A percentile compares a stretch with the other conserved stretches of the same genome.
These are phyloP conservation scores for Mrakia frigida DNA, from an alignment of 768 basidiomycete species.

Conservation along the genomic window DNA sequence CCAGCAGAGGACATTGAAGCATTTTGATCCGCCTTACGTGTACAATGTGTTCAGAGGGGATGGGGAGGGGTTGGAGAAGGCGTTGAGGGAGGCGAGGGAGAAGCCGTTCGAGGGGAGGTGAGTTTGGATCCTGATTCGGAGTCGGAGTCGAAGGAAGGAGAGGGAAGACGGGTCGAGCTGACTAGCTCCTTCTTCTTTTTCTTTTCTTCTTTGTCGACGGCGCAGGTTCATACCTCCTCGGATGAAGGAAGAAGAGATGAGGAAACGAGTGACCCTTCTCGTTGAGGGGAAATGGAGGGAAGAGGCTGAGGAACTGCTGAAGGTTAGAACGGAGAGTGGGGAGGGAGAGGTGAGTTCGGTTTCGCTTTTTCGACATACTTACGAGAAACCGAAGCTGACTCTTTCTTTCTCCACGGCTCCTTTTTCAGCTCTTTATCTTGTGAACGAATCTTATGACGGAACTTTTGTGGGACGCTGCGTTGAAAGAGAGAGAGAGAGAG, in stretches of 20 bases:
- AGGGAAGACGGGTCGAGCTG: background rate
- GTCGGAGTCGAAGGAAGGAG: background rate
- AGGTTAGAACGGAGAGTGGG: background rate
- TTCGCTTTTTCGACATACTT: no score
- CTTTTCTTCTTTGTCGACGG: background rate
- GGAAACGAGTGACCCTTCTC: background rate
- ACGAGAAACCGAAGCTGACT: no score
- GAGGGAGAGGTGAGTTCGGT: background rate
- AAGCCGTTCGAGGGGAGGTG: background rate
- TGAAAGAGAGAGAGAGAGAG: no score
- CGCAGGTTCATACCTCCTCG: slow-evolving; percentile 5
- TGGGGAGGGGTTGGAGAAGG: slow-evolving; percentile 1
- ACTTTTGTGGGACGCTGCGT: no score
- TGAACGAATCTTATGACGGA: no score
- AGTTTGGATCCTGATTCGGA: background rate
- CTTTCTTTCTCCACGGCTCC: no score
- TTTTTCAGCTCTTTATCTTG: no score
- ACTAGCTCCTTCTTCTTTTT: background rate
- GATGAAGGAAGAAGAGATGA: background rate
- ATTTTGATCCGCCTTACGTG: background rate
- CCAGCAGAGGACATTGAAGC: background rate
- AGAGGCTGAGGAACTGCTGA: background rate
- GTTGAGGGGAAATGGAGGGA: background rate
- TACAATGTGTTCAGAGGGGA: slow-evolving; percentile 7
- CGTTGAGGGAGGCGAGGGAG: background rate